phyloP scores from a whole-genome alignment of 164 flowering plant species.

The Amborella trichopoda region DNA sequence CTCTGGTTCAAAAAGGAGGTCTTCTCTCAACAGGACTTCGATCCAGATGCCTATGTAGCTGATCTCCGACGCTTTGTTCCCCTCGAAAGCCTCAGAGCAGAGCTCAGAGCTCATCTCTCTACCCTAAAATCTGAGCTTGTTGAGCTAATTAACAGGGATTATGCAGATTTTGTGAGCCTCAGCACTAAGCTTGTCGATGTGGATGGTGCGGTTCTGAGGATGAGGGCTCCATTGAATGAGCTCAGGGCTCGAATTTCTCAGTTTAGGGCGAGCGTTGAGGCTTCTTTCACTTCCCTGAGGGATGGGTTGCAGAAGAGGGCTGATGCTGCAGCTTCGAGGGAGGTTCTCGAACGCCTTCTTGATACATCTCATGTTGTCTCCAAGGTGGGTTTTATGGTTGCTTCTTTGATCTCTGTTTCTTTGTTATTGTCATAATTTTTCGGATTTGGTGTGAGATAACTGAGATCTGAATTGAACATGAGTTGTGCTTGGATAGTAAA shows the following conservation, averaged over 20 bases:
- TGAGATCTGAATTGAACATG: too few relatives aligned
- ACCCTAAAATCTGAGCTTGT: conserved; percentile 78
- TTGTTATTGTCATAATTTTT: too few relatives aligned
- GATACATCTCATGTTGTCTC: conserved; percentile 93
- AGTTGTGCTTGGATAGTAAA: too few relatives aligned
- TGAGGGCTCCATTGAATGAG: conserved; percentile 87
- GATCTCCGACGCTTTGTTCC: conserved; percentile 96
- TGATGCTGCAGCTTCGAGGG: conserved; percentile 67
- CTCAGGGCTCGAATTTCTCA: conserved; percentile 60
- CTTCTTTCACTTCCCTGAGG: conserved; percentile 23
- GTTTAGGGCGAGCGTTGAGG: conserved; percentile 17
- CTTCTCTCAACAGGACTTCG: conserved; percentile 58
- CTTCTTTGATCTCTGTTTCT: too few relatives aligned
- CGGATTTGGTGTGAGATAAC: too few relatives aligned
- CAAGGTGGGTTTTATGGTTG: conserved; percentile 54
- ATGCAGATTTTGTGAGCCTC: conserved; percentile 79
- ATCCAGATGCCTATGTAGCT: conserved; percentile 70
- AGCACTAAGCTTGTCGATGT: conserved; percentile 94
- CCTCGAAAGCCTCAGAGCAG: conserved; percentile 77
- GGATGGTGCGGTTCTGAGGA: conserved; percentile 61
- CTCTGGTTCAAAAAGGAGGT: conserved; percentile 68
- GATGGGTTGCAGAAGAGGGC: conserved; percentile 60
- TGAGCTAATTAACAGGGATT: conserved; percentile 91
- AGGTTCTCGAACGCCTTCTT: conserved; percentile 69
- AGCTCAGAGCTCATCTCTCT: conserved; percentile 67